Evolutionary conservation across 805 yeast genomes (phyloP).

Genomic region (Metschnikowia kofuensis): DNA sequence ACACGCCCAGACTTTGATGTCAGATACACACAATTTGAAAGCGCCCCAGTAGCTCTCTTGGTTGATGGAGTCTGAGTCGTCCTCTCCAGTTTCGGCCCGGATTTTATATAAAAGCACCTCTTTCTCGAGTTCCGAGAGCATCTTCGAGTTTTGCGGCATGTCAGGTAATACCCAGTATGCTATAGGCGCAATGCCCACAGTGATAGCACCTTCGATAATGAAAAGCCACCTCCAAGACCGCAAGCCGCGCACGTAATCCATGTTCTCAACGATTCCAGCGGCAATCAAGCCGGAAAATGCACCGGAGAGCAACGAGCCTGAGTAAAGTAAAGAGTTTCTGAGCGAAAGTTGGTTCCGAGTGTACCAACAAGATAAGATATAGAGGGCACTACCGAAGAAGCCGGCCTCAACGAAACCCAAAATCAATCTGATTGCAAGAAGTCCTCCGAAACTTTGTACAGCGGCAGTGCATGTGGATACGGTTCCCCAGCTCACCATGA

Average conservation of each 20-base stretch:
- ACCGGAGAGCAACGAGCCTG: constrained; percentile 51
- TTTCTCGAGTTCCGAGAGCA: constrained; percentile 43
- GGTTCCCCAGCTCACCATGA: constrained; percentile 52
- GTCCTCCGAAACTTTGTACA: constrained; percentile 41
- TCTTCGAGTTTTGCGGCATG: constrained; percentile 49
- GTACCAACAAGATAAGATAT: constrained; percentile 55
- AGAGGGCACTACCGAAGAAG: constrained; percentile 46
- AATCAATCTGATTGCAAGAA: constrained; percentile 45
- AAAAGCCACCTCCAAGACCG: constrained; percentile 54
- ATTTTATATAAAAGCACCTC: constrained; percentile 42
- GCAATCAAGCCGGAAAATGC: constrained; percentile 56
- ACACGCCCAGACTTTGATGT: constrained; percentile 46
- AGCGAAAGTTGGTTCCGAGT: constrained; percentile 47
- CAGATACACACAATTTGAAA: constrained; percentile 35
- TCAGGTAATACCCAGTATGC: constrained; percentile 51
- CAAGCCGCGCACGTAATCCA: constrained; percentile 21
- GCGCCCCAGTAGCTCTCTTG: constrained; percentile 37
- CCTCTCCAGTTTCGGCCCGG: constrained; percentile 38
- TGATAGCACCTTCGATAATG: constrained; percentile 53
- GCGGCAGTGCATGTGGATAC: constrained; percentile 48
- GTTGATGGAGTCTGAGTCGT: constrained; percentile 34
- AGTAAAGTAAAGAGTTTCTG: constrained; percentile 48
- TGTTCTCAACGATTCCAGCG: constrained; percentile 47
- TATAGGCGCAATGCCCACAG: constrained; percentile 43
- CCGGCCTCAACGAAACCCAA: constrained; percentile 49